Base-by-base conservation (phyloP, 2,329 filamentous ascomycete genomes). In the Cordyceps militaris region DNA sequence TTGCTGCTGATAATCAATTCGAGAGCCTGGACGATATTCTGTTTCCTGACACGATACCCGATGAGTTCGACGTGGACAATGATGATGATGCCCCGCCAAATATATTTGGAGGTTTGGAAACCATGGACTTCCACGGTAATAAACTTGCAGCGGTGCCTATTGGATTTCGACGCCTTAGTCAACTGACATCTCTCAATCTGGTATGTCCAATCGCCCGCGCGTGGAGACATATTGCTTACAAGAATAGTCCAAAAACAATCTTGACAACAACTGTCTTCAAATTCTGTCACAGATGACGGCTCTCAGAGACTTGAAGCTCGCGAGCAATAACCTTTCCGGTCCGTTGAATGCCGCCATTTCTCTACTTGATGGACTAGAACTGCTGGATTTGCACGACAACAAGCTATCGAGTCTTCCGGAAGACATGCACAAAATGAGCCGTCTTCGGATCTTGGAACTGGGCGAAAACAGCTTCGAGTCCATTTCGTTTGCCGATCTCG, bases 1-100 rank as follows among this genome's bases (percentile, higher is more conserved):
- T 94, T 62, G 91, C 89, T 6, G 91, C 93, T 9, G 91, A 96
- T 67, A 97, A 99, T 66, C 89, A 96, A 66, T 72, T 99, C 49
- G 84, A 89, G 65, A 76, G 78, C 32, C 77, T 97, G 34, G 81
- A 84, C 2, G 89, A 94, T 19, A 74, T 77, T 2, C 76, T 91
- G 19, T 97, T 97, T 64, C 92, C 93, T 0, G 91, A 97, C 64
- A 71, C 79, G 21, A 76, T 78, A 36, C 78, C 81, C 0, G 75
- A 78, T 10, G 76, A 81, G 19, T 70, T 84, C 40, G 78, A 82
- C 8, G 36, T 48, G 11, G 42, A 40, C 80, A 85, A 30, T 10
- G 83, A 88, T 19, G 85, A 87, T n/a, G 81, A 88, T 40, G 77
- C 79, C 4, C 78, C 79, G 59, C 88, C 84, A 1, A 87, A 86